Percentiles rank a stretch among this genome's conserved stretches.
Evolutionary conservation across 257 asterid species (phyloP).

Genomic region (Sherardia arvensis): DNA sequence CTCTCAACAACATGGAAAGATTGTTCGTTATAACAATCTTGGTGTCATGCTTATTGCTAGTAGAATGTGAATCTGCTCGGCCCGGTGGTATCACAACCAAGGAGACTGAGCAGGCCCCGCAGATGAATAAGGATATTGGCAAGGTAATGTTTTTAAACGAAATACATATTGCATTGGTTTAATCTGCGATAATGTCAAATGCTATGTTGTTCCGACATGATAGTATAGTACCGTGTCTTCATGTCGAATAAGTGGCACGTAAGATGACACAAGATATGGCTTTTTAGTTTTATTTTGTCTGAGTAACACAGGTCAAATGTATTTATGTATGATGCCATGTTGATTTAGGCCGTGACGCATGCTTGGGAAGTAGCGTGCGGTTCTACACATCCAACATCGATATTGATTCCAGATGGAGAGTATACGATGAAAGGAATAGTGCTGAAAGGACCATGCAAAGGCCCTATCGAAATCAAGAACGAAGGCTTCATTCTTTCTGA

Average conservation of each 20-base stretch:
- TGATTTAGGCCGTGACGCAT: conserved; percentile 26
- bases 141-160: background rate
- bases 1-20: background rate
- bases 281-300: too few relatives aligned
- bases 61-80: background rate
- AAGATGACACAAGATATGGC: too few relatives aligned
- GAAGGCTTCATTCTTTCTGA: conserved; percentile 29
- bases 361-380: conserved; percentile 39
- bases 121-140: conserved; percentile 6
- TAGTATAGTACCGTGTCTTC: too few relatives aligned
- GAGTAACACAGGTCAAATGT: too few relatives aligned
- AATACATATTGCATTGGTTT: too few relatives aligned
- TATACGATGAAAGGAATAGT: conserved; percentile 16
- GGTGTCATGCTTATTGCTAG: conserved; percentile 1
- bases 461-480: conserved; percentile 27
- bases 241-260: too few relatives aligned
- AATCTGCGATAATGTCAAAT: too few relatives aligned
- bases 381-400: conserved; percentile 10
- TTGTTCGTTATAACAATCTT: background rate
- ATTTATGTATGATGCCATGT: background rate
- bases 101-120: conserved; percentile 3
- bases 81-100: conserved; percentile 6
- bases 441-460: conserved; percentile 26
- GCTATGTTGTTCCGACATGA: too few relatives aligned
- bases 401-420: conserved; percentile 31